Evolutionary conservation across 2,329 filamentous ascomycete genomes (phyloP).

Genomic region (Myriosclerotinia duriaeana): DNA sequence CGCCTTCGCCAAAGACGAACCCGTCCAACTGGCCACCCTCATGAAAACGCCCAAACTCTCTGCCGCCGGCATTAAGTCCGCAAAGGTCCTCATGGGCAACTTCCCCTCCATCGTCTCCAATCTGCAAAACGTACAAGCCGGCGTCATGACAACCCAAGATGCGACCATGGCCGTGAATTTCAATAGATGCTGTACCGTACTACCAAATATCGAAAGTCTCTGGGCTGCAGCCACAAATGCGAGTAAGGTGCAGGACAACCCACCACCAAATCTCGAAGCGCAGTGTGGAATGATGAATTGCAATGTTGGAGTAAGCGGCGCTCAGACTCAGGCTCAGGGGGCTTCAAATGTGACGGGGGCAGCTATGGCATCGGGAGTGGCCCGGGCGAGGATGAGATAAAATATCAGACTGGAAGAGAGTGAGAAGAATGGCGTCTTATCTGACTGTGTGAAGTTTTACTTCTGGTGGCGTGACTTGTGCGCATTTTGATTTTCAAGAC

Average conservation of each 20-base stretch:
- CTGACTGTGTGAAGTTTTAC: too few species aligned
- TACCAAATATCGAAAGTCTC: slow-evolving; percentile 27
- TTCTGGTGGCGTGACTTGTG: too few species aligned
- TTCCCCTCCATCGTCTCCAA: slow-evolving; percentile 30
- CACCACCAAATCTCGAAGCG: slow-evolving; percentile 25
- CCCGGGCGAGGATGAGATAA: too few species aligned
- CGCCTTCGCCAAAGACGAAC: slow-evolving; percentile 30
- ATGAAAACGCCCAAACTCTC: slow-evolving; percentile 27
- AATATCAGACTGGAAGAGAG: too few species aligned
- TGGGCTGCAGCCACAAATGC: slow-evolving; percentile 26
- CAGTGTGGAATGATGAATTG: slow-evolving; percentile 29
- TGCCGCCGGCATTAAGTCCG: slow-evolving; percentile 24
- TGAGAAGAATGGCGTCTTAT: too few species aligned
- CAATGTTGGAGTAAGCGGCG: slow-evolving; percentile 25
- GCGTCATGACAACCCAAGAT: slow-evolving; percentile 27
- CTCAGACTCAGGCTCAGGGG: background rate
- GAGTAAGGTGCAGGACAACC: slow-evolving; percentile 18
- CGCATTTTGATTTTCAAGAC: too few species aligned
- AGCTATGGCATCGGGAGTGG: background rate
- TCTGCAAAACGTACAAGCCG: slow-evolving; percentile 25
- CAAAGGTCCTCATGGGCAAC: slow-evolving; percentile 30
- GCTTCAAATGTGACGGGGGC: background rate
- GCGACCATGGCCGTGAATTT: slow-evolving; percentile 30
- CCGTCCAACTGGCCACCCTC: slow-evolving; percentile 27
- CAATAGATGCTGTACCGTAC: slow-evolving; percentile 29